Evolutionary conservation across 176 grass and related monocot genomes (phyloP), one percentile per base, ranked within the genome.

Genomic region (Bonia amplexicaulis): DNA sequence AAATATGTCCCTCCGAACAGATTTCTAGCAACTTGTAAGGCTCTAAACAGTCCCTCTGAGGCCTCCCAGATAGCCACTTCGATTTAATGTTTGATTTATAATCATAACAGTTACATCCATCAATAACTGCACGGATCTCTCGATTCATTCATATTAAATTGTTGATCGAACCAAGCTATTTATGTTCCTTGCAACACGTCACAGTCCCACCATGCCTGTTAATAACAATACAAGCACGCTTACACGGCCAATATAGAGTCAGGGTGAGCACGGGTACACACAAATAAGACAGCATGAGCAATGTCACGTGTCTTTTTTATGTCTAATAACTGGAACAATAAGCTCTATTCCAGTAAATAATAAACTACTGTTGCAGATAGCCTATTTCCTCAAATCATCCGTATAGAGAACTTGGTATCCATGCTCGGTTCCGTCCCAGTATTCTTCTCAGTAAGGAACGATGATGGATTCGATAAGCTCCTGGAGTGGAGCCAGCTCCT

Each of bases 391-490:
- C 69, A 19, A 19, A 73, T 33, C 35, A 80, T 76, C 63, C n/a
- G 51, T 82, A 41, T 44, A 60, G 37, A 80, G 73, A 82, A 54
- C 59, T 73, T 22, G 0, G 27, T 31, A 60, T 67, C 75, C 76
- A 45, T 61, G 63, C 45, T 80, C 46, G 33, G 29, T 42, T 37
- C 62, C 1, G 2, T 6, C 52, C 46, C 8, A 9, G 53, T 87
- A 73, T 29, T 73, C 19, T 83, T 76, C 75, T 88, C 87, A 99
- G 71, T 94, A 99, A 39, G 96, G 96, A 77, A 99, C 87, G 19
- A 95, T 96, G 81, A 99, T 96, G 17, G 96, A 94, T 82, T 99
- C 97, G 12, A 99, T 99, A 12, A 99, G 88, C 75, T 96, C 93
- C 66, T 99, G 97, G 59, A 99, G 97, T 16, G 93, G 97, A 54